Evolutionary conservation across 2,329 filamentous ascomycete species (phyloP), one percentile per base, ranked within the genome.

Genomic region (Knufia fluminis): DNA sequence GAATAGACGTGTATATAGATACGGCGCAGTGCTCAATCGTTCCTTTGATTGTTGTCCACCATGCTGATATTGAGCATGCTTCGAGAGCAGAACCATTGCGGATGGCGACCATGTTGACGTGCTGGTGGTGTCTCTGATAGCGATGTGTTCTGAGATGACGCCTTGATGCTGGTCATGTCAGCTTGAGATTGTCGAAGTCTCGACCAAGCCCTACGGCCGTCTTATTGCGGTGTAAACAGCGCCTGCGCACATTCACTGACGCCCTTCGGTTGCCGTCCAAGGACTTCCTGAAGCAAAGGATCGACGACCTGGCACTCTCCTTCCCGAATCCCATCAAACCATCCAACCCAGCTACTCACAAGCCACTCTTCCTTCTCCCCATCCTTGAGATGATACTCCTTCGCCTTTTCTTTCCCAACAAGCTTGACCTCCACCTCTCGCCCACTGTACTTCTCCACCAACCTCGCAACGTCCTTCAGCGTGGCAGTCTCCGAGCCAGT

Each of bases 281-380:
- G 53, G 3, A 72, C 57, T 12, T 68, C 62, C 44, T 56, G 58
- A 35, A 75, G 52, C 19, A 66, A 60, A 4, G 60, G 58, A 19
- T 68, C 66, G 19, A 73, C 68, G 17, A 68, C 64, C 1, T 68
- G 67, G 8, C 70, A 63, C 61, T 75, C 72, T 0, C 71, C 72
- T 0, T 55, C 58, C 2, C 59, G 57, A 33, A 76, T 71, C 0
- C 64, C 72, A 23, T 71, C 67, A 68, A 70, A 75, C 1, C 71
- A 69, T 1, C 71, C 71, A 16, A 71, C 64, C 72, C 72, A 76
- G n/a, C 55, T 57, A 40, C 55, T 51, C 26, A 57, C 49, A 12
- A 54, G 45, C 54, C 54, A 57, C 28, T 46, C 42, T 26, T 46
- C 42, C 26, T 35, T 46, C 16, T 46, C 9, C 6, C 42, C 42